Base-by-base conservation (phyloP, 129 eudicot genomes). In the Arctium minus region DNA sequence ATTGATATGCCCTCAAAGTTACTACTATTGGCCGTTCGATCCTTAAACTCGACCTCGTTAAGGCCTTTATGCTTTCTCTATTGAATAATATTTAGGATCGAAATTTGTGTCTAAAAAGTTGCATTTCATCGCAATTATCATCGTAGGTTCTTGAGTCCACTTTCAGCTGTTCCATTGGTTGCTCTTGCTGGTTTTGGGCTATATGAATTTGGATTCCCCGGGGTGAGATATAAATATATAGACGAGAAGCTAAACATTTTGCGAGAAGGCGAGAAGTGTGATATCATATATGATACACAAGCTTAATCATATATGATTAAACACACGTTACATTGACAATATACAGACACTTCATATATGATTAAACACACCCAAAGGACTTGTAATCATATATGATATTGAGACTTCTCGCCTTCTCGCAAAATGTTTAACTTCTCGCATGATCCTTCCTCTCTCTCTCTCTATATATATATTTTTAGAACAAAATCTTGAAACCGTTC, bases 101-200 rank as follows among this genome's bases (percentile, higher is more conserved):
- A 67, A 65, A 29, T 68, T 48, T 69, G 30, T 75, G 62, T 48
- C 53, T 84, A 8, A 50, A 22, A 39, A 42, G 65, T 79, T 64
- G 9, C 62, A 70, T 69, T 37, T 39, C 10, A 35, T 85, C 3
- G 50, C 46, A 17, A 22, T 73, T 27, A 27, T 38, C 6, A 74
- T 81, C 13, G 30, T 69, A 89, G 92, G 88, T 89, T 86, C 75
- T 74, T 89, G 84, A 89, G 90, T 79, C 93, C 88, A 75, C 88
- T 85, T 80, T 85, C 88, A 53, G 88, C 40, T 22, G 88, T 85
- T 85, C 88, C 88, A 13, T 80, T 85, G 79, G 82, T 85, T 39
- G 73, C 72, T 80, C 88, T 85, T 75, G 85, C 85, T 56, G 88
- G 88, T 85, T 85, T 85, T 40, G 88, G 88, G 85, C 79, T 85